phyloP scores from a whole-genome alignment of 192 early-diverging fungal genomes.

The Podila epigama region DNA sequence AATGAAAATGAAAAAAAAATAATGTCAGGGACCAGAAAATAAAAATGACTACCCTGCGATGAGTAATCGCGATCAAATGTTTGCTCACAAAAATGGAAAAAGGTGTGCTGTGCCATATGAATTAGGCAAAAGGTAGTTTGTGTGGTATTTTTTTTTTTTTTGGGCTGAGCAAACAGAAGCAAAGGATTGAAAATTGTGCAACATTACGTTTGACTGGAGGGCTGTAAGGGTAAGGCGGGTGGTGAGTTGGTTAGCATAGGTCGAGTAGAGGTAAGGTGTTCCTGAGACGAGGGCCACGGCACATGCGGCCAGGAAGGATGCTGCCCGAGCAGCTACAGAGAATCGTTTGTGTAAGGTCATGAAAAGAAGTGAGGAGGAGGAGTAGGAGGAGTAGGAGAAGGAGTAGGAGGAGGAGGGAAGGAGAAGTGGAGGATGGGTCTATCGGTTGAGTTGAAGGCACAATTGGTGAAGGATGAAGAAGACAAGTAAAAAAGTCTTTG shows the following conservation, averaged over 20 bases:
- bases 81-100: no score
- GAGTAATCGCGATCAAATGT: no score
- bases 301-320: conserved; percentile 38
- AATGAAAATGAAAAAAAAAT: not conserved
- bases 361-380: not conserved
- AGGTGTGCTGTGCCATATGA: no score
- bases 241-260: conserved; percentile 46
- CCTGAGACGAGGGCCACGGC: conserved; percentile 41
- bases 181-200: not conserved
- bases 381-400: not conserved
- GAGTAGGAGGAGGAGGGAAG: not conserved
- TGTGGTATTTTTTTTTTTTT: no score
- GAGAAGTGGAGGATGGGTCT: not conserved
- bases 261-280: conserved; percentile 45
- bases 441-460: not conserved
- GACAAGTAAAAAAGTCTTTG: not conserved
- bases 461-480: not conserved
- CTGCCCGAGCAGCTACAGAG: conserved; percentile 10
- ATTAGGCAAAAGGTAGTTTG: no score
- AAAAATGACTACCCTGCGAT: not conserved
- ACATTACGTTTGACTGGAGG: conserved; percentile 40
- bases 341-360: not conserved
- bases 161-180: not conserved
- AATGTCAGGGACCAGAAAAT: not conserved
- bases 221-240: conserved; percentile 31